A percentile compares a stretch with the other conserved stretches of the same genome.
These are phyloP conservation scores for Mycena citricolor DNA, from an alignment of 1,284 basidiomycete genomes.

Conservation along the genomic window DNA sequence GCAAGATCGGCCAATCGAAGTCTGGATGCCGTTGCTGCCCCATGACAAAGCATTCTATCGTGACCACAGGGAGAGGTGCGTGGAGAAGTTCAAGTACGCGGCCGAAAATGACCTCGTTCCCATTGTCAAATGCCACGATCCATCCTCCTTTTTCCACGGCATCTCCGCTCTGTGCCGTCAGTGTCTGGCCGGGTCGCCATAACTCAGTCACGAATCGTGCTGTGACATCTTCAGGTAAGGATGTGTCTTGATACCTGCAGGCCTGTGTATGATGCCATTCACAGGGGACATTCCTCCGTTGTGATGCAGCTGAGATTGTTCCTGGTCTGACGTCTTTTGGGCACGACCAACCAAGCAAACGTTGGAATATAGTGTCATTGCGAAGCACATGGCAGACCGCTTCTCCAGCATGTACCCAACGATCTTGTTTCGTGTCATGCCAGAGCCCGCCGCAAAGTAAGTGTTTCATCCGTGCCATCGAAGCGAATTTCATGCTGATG, in stretches of 20 bases:
- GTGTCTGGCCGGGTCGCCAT: neutral
- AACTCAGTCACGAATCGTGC: neutral
- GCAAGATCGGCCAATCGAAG: conserved; percentile 7
- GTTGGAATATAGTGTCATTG: conserved; percentile 1
- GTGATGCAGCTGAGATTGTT: neutral
- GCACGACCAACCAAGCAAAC: conserved; percentile 5
- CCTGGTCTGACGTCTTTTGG: neutral
- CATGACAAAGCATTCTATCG: too few relatives aligned
- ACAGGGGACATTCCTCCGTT: neutral
- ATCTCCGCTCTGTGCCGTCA: conserved; percentile 1
- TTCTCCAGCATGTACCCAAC: conserved; percentile 24
- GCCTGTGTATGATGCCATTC: neutral
- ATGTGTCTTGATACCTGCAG: neutral
- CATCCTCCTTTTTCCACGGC: neutral
- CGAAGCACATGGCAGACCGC: conserved; percentile 10
- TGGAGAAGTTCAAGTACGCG: too few relatives aligned
- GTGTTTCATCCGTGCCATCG: conserved; percentile 32
- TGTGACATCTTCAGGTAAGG: too few relatives aligned
- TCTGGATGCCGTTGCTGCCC: neutral
- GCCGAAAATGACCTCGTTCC: too few relatives aligned
- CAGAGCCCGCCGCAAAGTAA: conserved; percentile 31
- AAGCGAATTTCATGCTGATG: conserved; percentile 32
- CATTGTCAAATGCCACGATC: neutral
- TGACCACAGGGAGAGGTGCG: too few relatives aligned
- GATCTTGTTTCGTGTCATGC: conserved; percentile 8